These are phyloP conservation scores for Hydnum rufescens DNA, from an alignment of 768 basidiomycete species.

Conservation along the genomic window DNA sequence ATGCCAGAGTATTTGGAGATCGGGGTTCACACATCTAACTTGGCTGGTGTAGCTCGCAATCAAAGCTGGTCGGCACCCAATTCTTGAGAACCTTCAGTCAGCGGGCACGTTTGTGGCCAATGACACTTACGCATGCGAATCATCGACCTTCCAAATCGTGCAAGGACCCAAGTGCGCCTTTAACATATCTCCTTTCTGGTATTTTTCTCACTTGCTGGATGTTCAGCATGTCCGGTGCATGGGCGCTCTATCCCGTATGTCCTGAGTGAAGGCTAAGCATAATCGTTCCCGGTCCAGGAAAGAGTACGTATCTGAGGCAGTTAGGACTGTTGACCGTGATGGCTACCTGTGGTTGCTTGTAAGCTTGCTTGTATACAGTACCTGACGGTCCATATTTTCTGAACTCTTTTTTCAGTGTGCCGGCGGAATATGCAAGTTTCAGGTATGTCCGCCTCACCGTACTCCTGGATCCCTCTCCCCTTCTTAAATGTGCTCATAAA, in stretches of 20 bases:
- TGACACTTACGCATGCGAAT: conserved; percentile 73
- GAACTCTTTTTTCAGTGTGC: conserved; percentile 28
- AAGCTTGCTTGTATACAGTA: too few relatives aligned
- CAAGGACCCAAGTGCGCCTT: conserved; percentile 67
- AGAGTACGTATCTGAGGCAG: conserved; percentile 69
- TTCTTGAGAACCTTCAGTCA: conserved; percentile 54
- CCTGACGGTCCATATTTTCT: too few relatives aligned
- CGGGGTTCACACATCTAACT: conserved; percentile 54
- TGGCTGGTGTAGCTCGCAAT: conserved; percentile 78
- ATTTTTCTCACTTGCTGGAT: conserved; percentile 3
- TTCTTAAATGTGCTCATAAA: neutral
- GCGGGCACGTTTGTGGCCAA: conserved; percentile 63
- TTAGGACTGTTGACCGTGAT: conserved; percentile 65
- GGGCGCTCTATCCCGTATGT: neutral
- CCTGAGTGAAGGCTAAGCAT: too few relatives aligned
- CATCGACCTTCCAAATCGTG: conserved; percentile 76
- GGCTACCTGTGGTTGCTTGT: conserved; percentile 77
- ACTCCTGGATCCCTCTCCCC: neutral
- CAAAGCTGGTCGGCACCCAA: conserved; percentile 74
- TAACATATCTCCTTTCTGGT: neutral
- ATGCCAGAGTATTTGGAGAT: neutral
- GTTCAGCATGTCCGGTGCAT: conserved; percentile 39
- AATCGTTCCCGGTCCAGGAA: neutral
- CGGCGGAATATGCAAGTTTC: conserved; percentile 86
- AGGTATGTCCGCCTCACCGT: conserved; percentile 23